These are phyloP conservation scores for Trichoderma pleuroti DNA, from an alignment of 2,329 filamentous ascomycete genomes.

Conservation along the genomic window DNA sequence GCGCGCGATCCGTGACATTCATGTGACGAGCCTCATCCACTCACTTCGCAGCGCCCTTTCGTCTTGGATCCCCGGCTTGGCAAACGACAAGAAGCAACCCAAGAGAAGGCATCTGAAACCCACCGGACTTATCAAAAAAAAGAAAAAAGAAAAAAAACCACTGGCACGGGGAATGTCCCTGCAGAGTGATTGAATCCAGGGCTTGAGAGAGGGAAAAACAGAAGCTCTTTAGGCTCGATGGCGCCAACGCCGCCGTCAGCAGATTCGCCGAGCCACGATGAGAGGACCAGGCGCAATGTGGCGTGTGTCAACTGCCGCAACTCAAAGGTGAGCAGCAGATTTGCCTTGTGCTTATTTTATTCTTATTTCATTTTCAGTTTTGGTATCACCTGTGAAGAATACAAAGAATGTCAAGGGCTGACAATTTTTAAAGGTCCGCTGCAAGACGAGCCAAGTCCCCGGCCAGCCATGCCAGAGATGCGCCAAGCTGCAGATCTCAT, in stretches of 20 bases:
- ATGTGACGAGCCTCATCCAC: neutral
- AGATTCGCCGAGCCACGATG: conserved; percentile 26
- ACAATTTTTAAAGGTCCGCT: conserved; percentile 40
- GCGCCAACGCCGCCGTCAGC: conserved; percentile 31
- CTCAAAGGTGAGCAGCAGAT: conserved; percentile 35
- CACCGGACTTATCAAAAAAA: too few species aligned
- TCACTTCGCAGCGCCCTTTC: neutral
- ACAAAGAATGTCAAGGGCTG: neutral
- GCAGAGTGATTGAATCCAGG: neutral
- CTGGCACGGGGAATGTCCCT: neutral
- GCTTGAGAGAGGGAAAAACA: neutral
- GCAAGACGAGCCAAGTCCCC: conserved; percentile 37
- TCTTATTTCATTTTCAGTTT: neutral
- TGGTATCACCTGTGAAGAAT: neutral
- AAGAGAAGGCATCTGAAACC: neutral
- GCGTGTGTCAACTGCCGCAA: conserved; percentile 40
- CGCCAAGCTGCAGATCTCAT: conserved; percentile 41
- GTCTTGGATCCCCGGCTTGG: neutral
- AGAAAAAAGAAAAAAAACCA: too few species aligned
- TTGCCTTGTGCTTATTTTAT: neutral
- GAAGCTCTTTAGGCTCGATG: conserved; percentile 22
- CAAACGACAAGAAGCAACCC: neutral
- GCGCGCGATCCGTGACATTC: neutral
- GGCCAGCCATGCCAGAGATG: conserved; percentile 45
- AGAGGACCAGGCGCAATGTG: conserved; percentile 36